phyloP scores from a whole-genome alignment of 768 basidiomycete species.

The Suillus brevipes region DNA sequence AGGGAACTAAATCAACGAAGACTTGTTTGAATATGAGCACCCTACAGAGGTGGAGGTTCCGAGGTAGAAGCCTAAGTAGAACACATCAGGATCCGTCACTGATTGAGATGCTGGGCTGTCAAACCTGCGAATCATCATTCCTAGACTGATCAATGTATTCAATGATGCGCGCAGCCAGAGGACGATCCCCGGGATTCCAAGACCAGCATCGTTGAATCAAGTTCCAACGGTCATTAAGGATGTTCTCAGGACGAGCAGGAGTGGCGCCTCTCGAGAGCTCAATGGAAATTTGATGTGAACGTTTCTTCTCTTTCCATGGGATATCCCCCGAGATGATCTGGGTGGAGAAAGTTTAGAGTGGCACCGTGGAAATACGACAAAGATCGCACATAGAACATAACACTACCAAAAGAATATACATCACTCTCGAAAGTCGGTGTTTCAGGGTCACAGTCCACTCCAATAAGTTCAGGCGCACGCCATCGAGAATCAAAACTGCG shows the following conservation, averaged over 20 bases:
- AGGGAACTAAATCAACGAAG: not conserved
- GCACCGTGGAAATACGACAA: too few relatives aligned
- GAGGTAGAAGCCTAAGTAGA: not conserved
- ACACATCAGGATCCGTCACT: not conserved
- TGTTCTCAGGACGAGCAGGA: too few relatives aligned
- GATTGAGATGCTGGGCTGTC: too few relatives aligned
- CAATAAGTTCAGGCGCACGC: not conserved
- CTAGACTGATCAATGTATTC: too few relatives aligned
- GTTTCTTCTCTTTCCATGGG: not conserved
- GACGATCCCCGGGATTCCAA: too few relatives aligned
- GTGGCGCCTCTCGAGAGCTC: too few relatives aligned
- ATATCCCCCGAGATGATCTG: not conserved
- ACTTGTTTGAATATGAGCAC: not conserved
- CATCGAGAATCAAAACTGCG: not conserved
- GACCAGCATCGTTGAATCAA: too few relatives aligned
- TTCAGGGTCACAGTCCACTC: not conserved
- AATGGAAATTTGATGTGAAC: too few relatives aligned
- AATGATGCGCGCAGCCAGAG: too few relatives aligned
- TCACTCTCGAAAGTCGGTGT: not conserved
- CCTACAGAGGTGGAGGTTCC: not conserved
- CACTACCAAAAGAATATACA: not conserved
- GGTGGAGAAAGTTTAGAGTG: not conserved
- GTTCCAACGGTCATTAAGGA: too few relatives aligned
- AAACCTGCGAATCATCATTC: too few relatives aligned
- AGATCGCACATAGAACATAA: not conserved